Evolutionary conservation across 345 rosid species (phyloP).

Genomic region (Gynandropsis gynandra): DNA sequence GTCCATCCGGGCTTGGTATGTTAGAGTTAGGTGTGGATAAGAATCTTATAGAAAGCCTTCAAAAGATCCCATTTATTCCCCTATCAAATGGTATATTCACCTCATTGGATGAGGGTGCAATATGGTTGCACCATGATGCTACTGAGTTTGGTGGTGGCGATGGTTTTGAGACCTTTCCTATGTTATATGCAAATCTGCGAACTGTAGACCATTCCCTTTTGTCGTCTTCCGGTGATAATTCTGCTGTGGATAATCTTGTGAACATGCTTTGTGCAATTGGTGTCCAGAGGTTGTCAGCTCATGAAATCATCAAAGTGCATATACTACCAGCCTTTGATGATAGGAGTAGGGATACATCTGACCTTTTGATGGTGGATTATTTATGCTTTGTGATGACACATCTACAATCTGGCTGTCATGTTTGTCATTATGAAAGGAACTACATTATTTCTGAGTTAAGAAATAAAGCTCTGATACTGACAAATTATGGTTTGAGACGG

Average conservation of each 20-base stretch:
- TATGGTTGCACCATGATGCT: slow-evolving; percentile 76
- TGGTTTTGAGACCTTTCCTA: slow-evolving; percentile 61
- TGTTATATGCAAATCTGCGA: slow-evolving; percentile 61
- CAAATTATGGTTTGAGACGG: slow-evolving; percentile 64
- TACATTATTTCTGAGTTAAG: slow-evolving; percentile 51
- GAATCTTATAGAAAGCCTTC: slow-evolving; percentile 42
- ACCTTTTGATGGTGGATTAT: slow-evolving; percentile 55
- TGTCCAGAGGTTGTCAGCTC: slow-evolving; percentile 71
- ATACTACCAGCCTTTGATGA: slow-evolving; percentile 61
- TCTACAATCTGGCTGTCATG: slow-evolving; percentile 59
- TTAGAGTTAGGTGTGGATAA: slow-evolving; percentile 30
- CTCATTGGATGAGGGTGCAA: slow-evolving; percentile 58
- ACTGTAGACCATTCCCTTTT: slow-evolving; percentile 54
- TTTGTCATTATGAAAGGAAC: slow-evolving; percentile 60
- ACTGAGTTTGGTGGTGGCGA: slow-evolving; percentile 40
- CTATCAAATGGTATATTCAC: slow-evolving; percentile 70
- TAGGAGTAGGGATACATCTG: slow-evolving; percentile 26
- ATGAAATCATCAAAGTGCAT: slow-evolving; percentile 74
- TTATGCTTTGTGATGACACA: slow-evolving; percentile 83
- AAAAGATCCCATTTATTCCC: slow-evolving; percentile 61
- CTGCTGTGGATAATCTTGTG: slow-evolving; percentile 35
- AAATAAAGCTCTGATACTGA: slow-evolving; percentile 54
- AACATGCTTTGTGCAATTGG: slow-evolving; percentile 66
- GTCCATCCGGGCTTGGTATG: slow-evolving; percentile 37
- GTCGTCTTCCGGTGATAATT: slow-evolving; percentile 27